Conservation (phyloP, 2,329 filamentous ascomycete species). For the Amphichorda felina region DNA sequence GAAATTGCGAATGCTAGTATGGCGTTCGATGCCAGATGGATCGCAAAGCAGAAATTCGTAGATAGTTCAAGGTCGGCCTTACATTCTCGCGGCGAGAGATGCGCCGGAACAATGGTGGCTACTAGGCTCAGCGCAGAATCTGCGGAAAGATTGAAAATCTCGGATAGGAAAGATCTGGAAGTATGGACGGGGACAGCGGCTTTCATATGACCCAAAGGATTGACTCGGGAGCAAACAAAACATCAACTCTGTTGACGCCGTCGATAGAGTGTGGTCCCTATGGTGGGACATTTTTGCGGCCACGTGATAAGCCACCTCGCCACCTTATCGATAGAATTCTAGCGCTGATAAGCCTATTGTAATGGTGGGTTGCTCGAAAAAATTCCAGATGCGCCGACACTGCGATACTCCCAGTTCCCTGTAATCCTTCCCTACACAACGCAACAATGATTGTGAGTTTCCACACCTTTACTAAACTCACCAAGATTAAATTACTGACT, state of each 20-base stretch:
- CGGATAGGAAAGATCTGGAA: too few species aligned
- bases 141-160: too few species aligned
- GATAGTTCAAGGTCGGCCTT: constrained; percentile 10
- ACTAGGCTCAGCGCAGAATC: not conserved
- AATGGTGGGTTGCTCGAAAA: too few species aligned
- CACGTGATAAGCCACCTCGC: constrained; percentile 24
- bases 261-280: not conserved
- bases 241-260: too few species aligned
- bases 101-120: constrained; percentile 1
- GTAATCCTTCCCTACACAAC: too few species aligned
- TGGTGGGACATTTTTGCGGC: constrained; percentile 25
- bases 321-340: constrained; percentile 13
- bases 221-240: not conserved
- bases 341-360: constrained; percentile 1
- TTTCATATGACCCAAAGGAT: not conserved
- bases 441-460: constrained; percentile 14
- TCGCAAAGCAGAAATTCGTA: not conserved
- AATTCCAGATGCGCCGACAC: too few species aligned
- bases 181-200: too few species aligned
- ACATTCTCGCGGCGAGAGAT: constrained; percentile 23
- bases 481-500: too few species aligned
- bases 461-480: too few species aligned
- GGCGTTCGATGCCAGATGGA: too few species aligned
- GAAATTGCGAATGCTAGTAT: not conserved
- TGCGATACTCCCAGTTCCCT: too few species aligned